Base-by-base conservation (phyloP, 2,329 filamentous ascomycete species). In the Cytospora paraplurivora region DNA sequence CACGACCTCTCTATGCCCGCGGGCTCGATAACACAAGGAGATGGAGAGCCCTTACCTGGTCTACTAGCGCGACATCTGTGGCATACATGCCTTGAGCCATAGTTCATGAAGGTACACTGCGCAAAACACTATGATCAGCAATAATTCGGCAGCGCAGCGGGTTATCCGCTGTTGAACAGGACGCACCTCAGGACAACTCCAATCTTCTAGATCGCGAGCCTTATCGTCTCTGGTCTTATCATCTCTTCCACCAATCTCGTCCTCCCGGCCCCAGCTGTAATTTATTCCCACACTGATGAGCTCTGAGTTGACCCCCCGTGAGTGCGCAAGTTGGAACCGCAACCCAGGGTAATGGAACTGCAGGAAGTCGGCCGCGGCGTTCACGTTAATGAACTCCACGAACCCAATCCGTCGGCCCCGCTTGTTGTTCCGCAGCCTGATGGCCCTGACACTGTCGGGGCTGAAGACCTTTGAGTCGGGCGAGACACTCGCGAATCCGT, bases 31-130 rank as follows among this genome's bases (percentile, higher is more conserved):
- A n/a, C n/a, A 35, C 10, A 33, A 7, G 13, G 15, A 27, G 6
- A 37, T 37, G 19, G 37, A 47, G 10, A 61, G 27, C 32, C 71
- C 79, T 69, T 73, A 85, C 84, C 80, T 64, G 80, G 79, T 69
- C 79, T 78, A 19, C 80, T 79, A 11, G 78, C 77, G 69, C 85
- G 82, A 70, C 86, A 88, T 52, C 83, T 80, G 70, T 84, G 87
- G 70, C 86, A 88, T 62, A 80, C 77, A 15, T 76, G 74, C 51
- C 85, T 79, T 54, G 81, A 80, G 6, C 84, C 77, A 68, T 83
- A 88, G 69, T 88, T 88, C 60, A 81, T 75, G 63, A 83, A 77
- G 33, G 76, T 74, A 71, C 84, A 86, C 85, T 87, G 56, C 8
- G 5, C 17, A 54, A 8, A 3, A 33, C 33, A 1, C 13, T 19